Evolutionary conservation across 768 basidiomycete species (phyloP), one percentile per base, ranked within the genome.

Genomic region (Leccinum broughii): DNA sequence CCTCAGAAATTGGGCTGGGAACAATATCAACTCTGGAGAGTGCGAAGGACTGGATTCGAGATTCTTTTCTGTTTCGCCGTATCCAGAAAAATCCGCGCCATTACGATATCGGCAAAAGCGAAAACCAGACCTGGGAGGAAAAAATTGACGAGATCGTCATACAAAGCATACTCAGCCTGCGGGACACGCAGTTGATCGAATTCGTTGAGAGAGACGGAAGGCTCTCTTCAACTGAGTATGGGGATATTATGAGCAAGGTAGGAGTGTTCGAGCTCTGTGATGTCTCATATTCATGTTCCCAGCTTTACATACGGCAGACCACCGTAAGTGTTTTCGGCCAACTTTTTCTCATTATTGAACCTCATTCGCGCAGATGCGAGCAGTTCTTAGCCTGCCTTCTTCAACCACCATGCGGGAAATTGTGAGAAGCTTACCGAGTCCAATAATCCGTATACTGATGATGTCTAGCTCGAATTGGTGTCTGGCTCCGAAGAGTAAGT

Each of bases 241-340:
- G 92, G 1, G 89, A 94, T 60, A 86, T 92, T 56, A 93, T 93
- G 90, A 90, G 87, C 83, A 92, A 88, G 79, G 92, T 88, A 58
- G 37, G 76, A 63, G 60, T 30, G 44, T 50, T 59, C 50, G 28
- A n/a, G 13, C 5, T 56, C 51, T 34, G 3, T 55, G 26, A 20
- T 41, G 1, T 6, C 41, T 46, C 37, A 49, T 44, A 59, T 61
- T 63, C n/a, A 66, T 55, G 49, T 39, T 61, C 14, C 15, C 63
- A 93, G 91, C 86, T 89, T 62, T 92, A 92, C 63, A 84, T 93
- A 41, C 83, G 85, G 28, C 87, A 87, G 68, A 74, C 80, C 9
- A 92, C 88, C 61, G 89, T 89, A 68, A 55, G 74, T 62, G 24
- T 54, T 51, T n/a, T 30, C 3, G 37, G 54, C 50, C 17, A 39